Base-by-base conservation (phyloP, 2,329 filamentous ascomycete species). In the Cyanodermella asteris region DNA sequence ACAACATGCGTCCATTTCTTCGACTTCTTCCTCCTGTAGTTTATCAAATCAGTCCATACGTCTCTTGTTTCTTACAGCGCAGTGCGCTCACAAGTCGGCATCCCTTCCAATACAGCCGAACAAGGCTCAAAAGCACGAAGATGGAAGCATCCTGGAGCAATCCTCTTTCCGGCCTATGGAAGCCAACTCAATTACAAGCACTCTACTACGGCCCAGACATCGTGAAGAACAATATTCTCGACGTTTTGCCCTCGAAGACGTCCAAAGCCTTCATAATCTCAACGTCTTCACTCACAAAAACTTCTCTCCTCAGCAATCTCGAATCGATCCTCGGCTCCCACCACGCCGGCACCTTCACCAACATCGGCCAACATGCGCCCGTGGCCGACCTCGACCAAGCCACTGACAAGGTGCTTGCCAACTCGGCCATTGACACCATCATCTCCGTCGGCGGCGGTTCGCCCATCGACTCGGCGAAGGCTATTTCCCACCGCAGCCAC, bases 231-330 rank as follows among this genome's bases (percentile, higher is more conserved):
- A 46, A 64, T 32, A 43, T 64, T 3, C 30, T 56, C 8, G 42
- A 47, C 12, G 48, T 45, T 25, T 49, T 64, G 1, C 57, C 38
- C 4, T 32, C 34, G 7, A 23, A 31, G 3, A 38, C 36, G 3
- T 61, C 58, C 25, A 62, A 61, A 43, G 61, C 60, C 2, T 65
- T 64, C 42, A 59, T 66, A 36, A 54, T 66, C 22, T 65, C 61
- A 1, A 59, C 60, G 13, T 47, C 42, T 20, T 64, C 60, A 0
- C 49, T 66, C 5, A 58, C 41, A 20, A 65, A 63, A 35, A 65
- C 61, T 0, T 44, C 50, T 0, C 45, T 66, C 6, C 51, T 66
- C 32, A 49, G 53, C 27, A 44, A 57, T 24, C 49, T 64, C 10
- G 59, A 65, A 41, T 33, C 47, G 7, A 41, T 59, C 1, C 45